Conservation (phyloP, 169 alveolate genomes). For the Plasmodium adleri region DNA sequence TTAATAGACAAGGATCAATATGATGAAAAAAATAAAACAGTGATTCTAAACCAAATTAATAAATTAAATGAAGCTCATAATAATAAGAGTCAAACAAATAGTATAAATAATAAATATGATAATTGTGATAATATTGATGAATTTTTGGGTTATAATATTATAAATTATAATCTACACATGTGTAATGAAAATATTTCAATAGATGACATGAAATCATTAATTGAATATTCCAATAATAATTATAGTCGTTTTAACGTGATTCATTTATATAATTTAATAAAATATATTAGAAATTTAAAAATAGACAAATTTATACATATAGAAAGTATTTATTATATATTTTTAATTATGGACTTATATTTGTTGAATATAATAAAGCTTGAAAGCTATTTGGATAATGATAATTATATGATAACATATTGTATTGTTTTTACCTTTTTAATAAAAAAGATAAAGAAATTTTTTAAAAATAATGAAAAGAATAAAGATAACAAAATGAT, state of each 20-base stretch:
- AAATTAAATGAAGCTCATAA: not conserved
- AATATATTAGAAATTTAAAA: slow-evolving; percentile 12
- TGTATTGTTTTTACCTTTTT: slow-evolving; percentile 33
- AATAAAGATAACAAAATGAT: not conserved
- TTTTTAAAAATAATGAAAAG: slow-evolving; percentile 6
- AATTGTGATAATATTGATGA: not conserved
- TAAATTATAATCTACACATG: not conserved
- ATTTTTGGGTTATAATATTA: not conserved
- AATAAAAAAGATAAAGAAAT: slow-evolving; percentile 2
- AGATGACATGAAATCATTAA: slow-evolving; percentile 9
- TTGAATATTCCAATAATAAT: slow-evolving; percentile 33
- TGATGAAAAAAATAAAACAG: not conserved
- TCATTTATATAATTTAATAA: slow-evolving; percentile 27
- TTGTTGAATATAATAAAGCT: slow-evolving; percentile 13
- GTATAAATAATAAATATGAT: not conserved
- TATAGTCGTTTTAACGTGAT: slow-evolving; percentile 22
- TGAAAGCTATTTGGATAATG: slow-evolving; percentile 14
- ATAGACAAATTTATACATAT: slow-evolving; percentile 1
- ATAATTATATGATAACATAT: slow-evolving; percentile 13
- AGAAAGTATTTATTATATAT: slow-evolving; percentile 42
- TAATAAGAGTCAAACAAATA: not conserved
- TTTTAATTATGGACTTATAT: slow-evolving; percentile 39
- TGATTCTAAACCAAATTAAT: not conserved
- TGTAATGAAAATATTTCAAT: not conserved
- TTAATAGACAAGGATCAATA: not conserved